Base-by-base conservation (phyloP, 106 monocot species). In the Acorus gramineus region DNA sequence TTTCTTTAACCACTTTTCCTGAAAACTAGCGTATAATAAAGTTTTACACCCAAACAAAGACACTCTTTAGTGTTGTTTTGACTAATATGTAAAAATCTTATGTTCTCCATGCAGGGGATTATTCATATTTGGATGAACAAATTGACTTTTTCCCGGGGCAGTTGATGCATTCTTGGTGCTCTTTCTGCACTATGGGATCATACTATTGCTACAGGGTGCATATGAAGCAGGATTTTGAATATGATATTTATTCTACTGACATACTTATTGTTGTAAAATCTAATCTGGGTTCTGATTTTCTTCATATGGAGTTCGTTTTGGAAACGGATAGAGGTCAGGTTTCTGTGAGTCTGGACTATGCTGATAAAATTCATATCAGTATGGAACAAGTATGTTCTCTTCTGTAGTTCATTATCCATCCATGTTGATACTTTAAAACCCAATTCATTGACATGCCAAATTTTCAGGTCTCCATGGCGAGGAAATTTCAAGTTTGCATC, bases 171-270 rank as follows among this genome's bases (percentile, higher is more conserved):
- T 84, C 74, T 11, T 89, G 88, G 88, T 54, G 52, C 11, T 52
- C 80, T 2, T 89, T 81, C 78, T 70, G 43, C 62, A n/a, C 42
- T 65, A 56, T 66, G 63, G 84, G 84, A 8, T 49, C 76, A 13
- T 84, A 81, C 48, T 56, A 84, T 55, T 81, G 76, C 69, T 89
- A 89, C 70, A 71, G 47, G 66, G 81, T 89, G 47, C 48, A 60
- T 4, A 65, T 89, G 4, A 72, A 56, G 56, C 62, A 66, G 53
- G 47, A 11, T 4, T 80, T 64, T 44, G 1, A 7, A 5, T 64
- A 14, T 59, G 66, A 66, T 46, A 57, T 47, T 28, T 46, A 63
- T 66, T 45, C 53, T 3, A 60, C 47, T 50, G 81, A 84, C 11
- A 76, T 84, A 48, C 14, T 89, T 4, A 70, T 89, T 60, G 81